Conservation (phyloP, 148 eudicot genomes). For the Tetragonia tetragonoides region DNA sequence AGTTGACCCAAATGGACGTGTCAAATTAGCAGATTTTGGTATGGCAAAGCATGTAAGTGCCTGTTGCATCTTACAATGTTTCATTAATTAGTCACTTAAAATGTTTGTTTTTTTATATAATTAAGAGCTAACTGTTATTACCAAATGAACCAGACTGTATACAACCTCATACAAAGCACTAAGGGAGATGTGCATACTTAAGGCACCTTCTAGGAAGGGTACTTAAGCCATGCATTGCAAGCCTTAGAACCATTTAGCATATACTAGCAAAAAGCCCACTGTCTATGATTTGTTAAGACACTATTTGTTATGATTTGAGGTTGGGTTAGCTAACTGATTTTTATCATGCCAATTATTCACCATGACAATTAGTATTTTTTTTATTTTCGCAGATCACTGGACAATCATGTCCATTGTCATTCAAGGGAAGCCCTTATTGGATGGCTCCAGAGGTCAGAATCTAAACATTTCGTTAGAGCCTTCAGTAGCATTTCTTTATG, state of each 20-base stretch:
- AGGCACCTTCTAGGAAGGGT: too few relatives aligned
- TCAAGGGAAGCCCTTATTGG: slow-evolving; percentile 98
- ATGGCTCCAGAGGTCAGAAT: slow-evolving; percentile 95
- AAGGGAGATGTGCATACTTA: too few relatives aligned
- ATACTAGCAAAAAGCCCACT: too few relatives aligned
- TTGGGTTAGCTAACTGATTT: background rate
- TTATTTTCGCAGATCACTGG: slow-evolving; percentile 70
- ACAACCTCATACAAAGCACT: too few relatives aligned
- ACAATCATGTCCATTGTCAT: slow-evolving; percentile 82
- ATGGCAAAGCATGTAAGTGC: slow-evolving; percentile 98
- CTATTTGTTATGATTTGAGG: slow-evolving; percentile 2
- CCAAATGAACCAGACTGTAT: too few relatives aligned
- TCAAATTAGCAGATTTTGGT: slow-evolving; percentile 96
- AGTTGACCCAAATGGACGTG: slow-evolving; percentile 91
- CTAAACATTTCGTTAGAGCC: slow-evolving; percentile 5
- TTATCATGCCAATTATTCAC: background rate
- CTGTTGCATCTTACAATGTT: background rate
- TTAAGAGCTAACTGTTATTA: too few relatives aligned
- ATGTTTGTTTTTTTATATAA: too few relatives aligned
- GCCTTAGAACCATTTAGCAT: too few relatives aligned
- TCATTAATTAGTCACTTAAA: background rate
- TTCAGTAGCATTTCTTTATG: slow-evolving; percentile 2
- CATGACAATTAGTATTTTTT: background rate
- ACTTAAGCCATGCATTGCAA: too few relatives aligned
- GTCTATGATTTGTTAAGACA: background rate